Base-by-base conservation (phyloP, 768 basidiomycete genomes). In the Neoboletus subvelutipes region DNA sequence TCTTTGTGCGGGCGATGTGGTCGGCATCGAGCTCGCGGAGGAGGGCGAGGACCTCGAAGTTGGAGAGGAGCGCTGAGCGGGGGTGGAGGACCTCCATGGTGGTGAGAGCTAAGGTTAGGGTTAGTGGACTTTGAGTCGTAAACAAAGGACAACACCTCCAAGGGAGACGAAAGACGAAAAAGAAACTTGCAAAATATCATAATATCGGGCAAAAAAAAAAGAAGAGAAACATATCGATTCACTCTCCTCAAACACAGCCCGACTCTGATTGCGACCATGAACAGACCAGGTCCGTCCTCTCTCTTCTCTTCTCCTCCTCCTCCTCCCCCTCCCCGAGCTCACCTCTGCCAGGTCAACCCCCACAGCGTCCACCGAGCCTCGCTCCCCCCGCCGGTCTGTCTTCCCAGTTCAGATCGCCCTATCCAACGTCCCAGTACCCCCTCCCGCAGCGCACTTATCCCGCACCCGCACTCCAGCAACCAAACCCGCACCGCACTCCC, bases 41-140 rank as follows among this genome's bases (percentile, higher is more conserved):
- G 52, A 94, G 81, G 18, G 80, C 66, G 45, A 95, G 76, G 57
- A 97, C 94, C 71, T 98, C 95, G 64, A 79, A 84, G 73, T 97
- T 96, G 33, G 92, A 89, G 17, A 98, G 81, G 52, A 96, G 83
- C n/a, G 91, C 85, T 17, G 89, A 77, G 50, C 89, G 83, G 12
- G 85, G 67, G 58, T 88, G 84, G 48, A 69, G 2, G 60, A 71
- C 54, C 36, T 73, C 50, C 66, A 66, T 66, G 2, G 6, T 11
- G 2, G 10, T 4, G 24, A 4, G 48, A 0, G 0, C 34, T 54
- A 46, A 52, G 66, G 64, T 59, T 67, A 67, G 67, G 67, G 66
- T 67, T 61, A 58, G 48, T 17, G 22, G 22, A 55, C 50, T 13
- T 34, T 42, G 65, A 50, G 6, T 43, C 33, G 45, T 29, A 72